These are phyloP conservation scores for Capsicum pubescens DNA, from an alignment of 257 asterid genomes.

Conservation along the genomic window DNA sequence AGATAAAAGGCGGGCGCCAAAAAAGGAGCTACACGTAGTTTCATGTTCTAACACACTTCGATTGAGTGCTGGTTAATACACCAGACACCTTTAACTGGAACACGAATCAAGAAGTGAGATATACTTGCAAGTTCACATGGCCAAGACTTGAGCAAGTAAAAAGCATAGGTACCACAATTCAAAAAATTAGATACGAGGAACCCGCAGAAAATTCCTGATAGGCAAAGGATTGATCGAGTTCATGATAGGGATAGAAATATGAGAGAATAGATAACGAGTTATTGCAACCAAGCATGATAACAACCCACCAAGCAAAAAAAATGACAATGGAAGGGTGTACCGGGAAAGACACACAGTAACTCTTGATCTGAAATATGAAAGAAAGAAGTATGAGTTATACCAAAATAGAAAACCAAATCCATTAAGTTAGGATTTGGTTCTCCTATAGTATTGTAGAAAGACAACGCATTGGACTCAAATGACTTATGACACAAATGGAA, in stretches of 20 bases:
- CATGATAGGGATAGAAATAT: background rate
- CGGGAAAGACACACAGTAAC: background rate
- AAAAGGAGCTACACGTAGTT: background rate
- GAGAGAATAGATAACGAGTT: background rate
- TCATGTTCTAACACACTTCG: background rate
- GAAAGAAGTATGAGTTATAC: background rate
- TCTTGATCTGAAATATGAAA: background rate
- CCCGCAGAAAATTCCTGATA: background rate
- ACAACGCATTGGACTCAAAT: background rate
- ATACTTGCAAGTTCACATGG: background rate
- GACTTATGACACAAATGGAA: background rate
- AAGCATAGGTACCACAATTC: background rate
- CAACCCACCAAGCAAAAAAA: background rate
- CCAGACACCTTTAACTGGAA: background rate
- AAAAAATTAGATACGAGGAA: background rate
- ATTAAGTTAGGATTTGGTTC: conserved; percentile 12
- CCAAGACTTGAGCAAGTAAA: background rate
- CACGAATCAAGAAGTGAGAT: background rate
- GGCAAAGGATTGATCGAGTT: too few species aligned
- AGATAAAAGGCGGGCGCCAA: background rate
- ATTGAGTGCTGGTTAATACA: background rate
- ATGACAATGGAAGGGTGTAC: background rate
- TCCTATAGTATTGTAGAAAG: background rate
- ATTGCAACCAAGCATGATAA: conserved; percentile 8
- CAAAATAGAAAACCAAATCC: background rate